A percentile compares a stretch with the other conserved stretches of the same genome.
phyloP scores from a whole-genome alignment of 2,329 filamentous ascomycete species.

The Colletotrichum simmondsii region DNA sequence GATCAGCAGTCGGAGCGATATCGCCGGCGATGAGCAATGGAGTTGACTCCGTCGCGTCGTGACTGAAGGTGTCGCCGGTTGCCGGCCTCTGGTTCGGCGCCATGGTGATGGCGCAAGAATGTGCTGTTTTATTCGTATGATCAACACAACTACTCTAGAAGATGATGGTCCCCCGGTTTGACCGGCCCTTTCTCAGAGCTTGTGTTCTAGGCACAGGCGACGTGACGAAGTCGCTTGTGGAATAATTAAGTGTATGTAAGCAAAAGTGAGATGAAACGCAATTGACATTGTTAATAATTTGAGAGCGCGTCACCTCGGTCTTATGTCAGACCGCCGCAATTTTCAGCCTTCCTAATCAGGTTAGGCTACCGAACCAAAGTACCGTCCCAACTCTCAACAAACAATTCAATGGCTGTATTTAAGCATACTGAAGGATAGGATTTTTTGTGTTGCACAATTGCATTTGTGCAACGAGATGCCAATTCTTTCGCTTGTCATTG shows the following conservation, averaged over 20 bases:
- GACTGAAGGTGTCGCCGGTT: background rate
- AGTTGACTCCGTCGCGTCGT: slow-evolving; percentile 18
- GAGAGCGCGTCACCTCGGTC: background rate
- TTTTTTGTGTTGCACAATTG: background rate
- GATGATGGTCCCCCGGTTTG: no score
- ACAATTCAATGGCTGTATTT: slow-evolving; percentile 37
- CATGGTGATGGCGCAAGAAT: background rate
- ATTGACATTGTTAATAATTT: background rate
- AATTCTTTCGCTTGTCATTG: no score
- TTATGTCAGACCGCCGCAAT: background rate
- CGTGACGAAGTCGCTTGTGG: background rate
- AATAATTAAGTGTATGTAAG: background rate
- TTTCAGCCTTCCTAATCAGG: background rate
- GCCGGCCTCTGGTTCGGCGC: background rate
- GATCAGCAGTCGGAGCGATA: slow-evolving; percentile 21
- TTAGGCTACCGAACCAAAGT: background rate
- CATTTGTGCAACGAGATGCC: background rate
- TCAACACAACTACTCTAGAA: background rate
- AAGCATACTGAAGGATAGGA: background rate
- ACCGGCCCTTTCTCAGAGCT: background rate
- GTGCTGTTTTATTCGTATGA: background rate
- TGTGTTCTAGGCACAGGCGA: background rate
- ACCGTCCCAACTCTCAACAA: slow-evolving; percentile 53
- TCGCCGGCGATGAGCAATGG: slow-evolving; percentile 15
- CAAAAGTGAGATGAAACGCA: background rate